Evolutionary conservation across 2,329 filamentous ascomycete species (phyloP), one percentile per base, ranked within the genome.

Genomic region (Hyphodiscus sp.): DNA sequence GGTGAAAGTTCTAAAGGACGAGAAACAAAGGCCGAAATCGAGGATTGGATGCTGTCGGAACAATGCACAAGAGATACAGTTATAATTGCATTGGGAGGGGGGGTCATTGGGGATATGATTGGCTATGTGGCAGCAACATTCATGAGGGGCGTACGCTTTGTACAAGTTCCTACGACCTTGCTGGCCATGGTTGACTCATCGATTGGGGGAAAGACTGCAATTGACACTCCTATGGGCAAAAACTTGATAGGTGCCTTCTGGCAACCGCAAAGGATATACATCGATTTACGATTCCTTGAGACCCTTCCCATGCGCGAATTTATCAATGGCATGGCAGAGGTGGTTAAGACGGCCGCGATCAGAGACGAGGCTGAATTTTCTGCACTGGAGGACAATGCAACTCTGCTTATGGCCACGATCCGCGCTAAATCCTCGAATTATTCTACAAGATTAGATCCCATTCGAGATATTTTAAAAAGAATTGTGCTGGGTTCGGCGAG

Each of bases 241-340:
- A 99, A 99, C 69, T 74, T 99, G 58, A 85, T 99, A 53, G 94
- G 94, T 3, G 85, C 92, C 33, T 97, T 99, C 72, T 97, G 92
- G 91, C 94, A 99, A 69, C 94, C 94, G 4, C 80, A 87, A 65
- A 85, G 90, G 58, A 91, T 97, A 61, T 99, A 96, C 72, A 91
- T 99, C 63, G 94, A 99, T 70, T 77, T 97, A 57, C 80, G 85
- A 52, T 97, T 99, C 67, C 77, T 99, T 52, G 89, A 95, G 68
- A 95, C 91, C 1, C 76, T 99, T 19, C 91, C 92, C 1, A 85
- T 86, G 60, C 81, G 94, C 61, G 92, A 99, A 72, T 92, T 99
- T 67, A 91, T 96, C 72, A 99, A 99, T 69, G 94, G 94, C 57
- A 96, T 99, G 92, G 94, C 92, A 23, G 94, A 99, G 74, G 92